These are phyloP conservation scores for Noccaea bulbosa DNA, from an alignment of 345 rosid species.

Conservation along the genomic window DNA sequence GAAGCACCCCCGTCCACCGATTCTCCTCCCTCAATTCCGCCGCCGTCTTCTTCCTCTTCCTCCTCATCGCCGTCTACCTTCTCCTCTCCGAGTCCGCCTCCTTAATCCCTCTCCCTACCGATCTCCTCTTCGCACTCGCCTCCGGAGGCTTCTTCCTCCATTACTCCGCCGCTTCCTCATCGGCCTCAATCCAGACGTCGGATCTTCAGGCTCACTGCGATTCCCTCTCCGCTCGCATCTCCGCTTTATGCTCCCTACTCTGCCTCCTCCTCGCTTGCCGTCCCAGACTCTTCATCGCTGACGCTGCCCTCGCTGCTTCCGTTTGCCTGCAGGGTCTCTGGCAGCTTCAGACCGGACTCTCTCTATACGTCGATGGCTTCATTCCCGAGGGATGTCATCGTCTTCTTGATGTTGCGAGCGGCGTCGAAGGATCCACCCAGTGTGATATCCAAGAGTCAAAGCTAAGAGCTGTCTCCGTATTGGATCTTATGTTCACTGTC, in stretches of 20 bases:
- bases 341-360: conserved; percentile 85
- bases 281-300: conserved; percentile 70
- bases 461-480: conserved; percentile 77
- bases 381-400: conserved; percentile 90
- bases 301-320: conserved; percentile 67
- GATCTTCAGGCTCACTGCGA: conserved; percentile 86
- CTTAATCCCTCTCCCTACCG: conserved; percentile 66
- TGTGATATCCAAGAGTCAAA: conserved; percentile 80
- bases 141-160: conserved; percentile 79
- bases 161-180: conserved; percentile 58
- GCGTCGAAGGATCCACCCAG: conserved; percentile 83
- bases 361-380: conserved; percentile 80
- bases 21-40: conserved; percentile 82
- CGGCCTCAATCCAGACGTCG: conserved; percentile 79
- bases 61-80: conserved; percentile 62
- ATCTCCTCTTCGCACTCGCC: conserved; percentile 82
- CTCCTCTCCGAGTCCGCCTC: conserved; percentile 70
- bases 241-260: conserved; percentile 62
- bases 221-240: conserved; percentile 64
- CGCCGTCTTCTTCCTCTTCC: conserved; percentile 81
- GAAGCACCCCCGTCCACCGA: conserved; percentile 82
- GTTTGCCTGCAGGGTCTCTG: conserved; percentile 86
- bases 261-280: conserved; percentile 72
- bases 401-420: conserved; percentile 70
- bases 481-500: conserved; percentile 75